Percentiles rank a stretch among this genome's conserved stretches.
These are phyloP conservation scores for Fragilaria crotonensis DNA, from an alignment of 108 stramenopile species.

Conservation along the genomic window DNA sequence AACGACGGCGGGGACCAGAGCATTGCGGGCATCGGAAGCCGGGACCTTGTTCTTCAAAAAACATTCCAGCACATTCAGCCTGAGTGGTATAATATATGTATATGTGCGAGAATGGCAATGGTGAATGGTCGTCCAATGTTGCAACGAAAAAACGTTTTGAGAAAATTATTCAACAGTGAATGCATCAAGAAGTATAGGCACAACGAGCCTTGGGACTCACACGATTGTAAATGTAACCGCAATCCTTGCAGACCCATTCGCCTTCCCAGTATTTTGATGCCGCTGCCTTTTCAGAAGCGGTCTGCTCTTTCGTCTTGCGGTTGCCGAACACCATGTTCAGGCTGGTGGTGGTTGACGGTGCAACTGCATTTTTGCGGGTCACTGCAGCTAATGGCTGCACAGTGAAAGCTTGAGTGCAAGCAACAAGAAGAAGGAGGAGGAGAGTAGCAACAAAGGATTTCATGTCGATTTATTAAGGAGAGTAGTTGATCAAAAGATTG, in stretches of 20 bases:
- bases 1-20: slow-evolving; percentile 94
- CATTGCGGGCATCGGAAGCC: slow-evolving; percentile 97
- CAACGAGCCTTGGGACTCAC: too few species aligned
- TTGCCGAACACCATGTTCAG: slow-evolving; percentile 77
- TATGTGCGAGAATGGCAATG: neutral
- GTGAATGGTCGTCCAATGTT: neutral
- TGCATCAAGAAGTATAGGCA: neutral
- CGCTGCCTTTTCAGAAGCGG: slow-evolving; percentile 49
- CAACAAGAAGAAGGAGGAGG: neutral
- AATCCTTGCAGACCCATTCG: slow-evolving; percentile 98
- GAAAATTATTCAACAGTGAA: neutral
- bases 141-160: neutral
- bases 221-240: slow-evolving; percentile 95
- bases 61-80: slow-evolving; percentile 90
- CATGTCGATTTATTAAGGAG: too few species aligned
- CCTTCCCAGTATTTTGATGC: slow-evolving; percentile 87
- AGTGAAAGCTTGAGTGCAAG: neutral
- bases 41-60: slow-evolving; percentile 88
- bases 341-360: slow-evolving; percentile 27
- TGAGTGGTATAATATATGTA: slow-evolving; percentile 9
- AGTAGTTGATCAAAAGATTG: too few species aligned
- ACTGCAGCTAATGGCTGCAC: neutral
- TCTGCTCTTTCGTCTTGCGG: slow-evolving; percentile 27
- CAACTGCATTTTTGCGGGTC: neutral
- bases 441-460: neutral